Percentiles rank a stretch among this genome's conserved stretches.
These are phyloP conservation scores for Tetragonia tetragonoides DNA, from an alignment of 148 eudicot genomes.

Conservation along the genomic window DNA sequence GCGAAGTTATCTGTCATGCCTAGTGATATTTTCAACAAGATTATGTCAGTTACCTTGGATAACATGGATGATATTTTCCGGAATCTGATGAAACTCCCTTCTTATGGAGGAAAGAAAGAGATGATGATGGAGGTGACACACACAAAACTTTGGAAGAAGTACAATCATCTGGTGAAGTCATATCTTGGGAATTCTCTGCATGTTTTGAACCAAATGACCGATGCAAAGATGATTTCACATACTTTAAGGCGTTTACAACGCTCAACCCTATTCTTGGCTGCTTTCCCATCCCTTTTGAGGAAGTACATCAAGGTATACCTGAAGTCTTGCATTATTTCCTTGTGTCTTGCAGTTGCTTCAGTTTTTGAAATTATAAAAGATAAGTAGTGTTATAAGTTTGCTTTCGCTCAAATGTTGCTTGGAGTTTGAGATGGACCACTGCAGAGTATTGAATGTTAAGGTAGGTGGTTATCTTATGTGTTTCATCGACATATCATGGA, in stretches of 20 bases:
- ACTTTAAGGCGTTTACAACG: constrained; percentile 62
- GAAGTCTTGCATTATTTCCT: constrained; percentile 14
- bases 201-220: constrained; percentile 94
- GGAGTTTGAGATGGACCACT: background rate
- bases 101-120: constrained; percentile 84
- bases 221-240: constrained; percentile 74
- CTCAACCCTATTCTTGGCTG: constrained; percentile 85
- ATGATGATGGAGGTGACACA: constrained; percentile 49
- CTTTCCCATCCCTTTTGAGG: constrained; percentile 87
- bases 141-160: constrained; percentile 70
- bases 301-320: constrained; percentile 79
- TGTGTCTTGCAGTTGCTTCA: background rate
- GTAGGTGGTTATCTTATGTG: background rate
- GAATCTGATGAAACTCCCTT: constrained; percentile 63
- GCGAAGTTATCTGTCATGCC: constrained; percentile 73
- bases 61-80: constrained; percentile 87
- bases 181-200: constrained; percentile 91
- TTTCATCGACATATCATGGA: background rate
- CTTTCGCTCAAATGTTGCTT: background rate
- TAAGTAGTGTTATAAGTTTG: background rate
- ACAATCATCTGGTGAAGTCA: constrained; percentile 84
- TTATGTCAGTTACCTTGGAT: constrained; percentile 71
- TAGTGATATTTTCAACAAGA: constrained; percentile 80
- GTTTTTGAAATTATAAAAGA: background rate
- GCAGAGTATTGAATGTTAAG: background rate